phyloP scores from a whole-genome alignment of 257 asterid genomes.

The Marsdenia floribunda region DNA sequence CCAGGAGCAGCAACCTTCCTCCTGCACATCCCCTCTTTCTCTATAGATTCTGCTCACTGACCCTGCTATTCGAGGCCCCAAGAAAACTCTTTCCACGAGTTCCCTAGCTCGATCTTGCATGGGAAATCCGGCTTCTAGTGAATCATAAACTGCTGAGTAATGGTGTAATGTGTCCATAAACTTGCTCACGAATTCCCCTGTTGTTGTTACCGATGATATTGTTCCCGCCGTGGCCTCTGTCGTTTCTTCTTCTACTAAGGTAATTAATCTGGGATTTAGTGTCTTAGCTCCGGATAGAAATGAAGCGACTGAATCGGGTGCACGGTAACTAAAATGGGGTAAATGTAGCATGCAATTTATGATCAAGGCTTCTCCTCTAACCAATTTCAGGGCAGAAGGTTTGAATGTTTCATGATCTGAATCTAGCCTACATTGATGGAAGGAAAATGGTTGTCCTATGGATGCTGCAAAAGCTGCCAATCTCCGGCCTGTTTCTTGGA shows the following conservation, averaged over 20 bases:
- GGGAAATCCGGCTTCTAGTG: constrained; percentile 76
- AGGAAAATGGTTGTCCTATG: constrained; percentile 64
- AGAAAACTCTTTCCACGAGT: constrained; percentile 57
- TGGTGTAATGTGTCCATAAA: constrained; percentile 70
- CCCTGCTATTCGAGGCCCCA: constrained; percentile 57
- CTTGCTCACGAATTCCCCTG: constrained; percentile 44
- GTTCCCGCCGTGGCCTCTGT: no score
- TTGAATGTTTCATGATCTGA: constrained; percentile 46
- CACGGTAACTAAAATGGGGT: constrained; percentile 59
- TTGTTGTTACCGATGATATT: no score
- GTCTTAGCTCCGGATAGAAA: constrained; percentile 52
- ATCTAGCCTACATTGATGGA: constrained; percentile 64
- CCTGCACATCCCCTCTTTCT: constrained; percentile 1
- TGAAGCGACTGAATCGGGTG: constrained; percentile 54
- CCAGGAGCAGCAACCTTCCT: constrained; percentile 44
- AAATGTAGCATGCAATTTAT: constrained; percentile 71
- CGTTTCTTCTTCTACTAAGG: constrained; percentile 66
- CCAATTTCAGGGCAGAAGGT: constrained; percentile 53
- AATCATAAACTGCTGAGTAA: constrained; percentile 59
- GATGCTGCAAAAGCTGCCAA: constrained; percentile 68
- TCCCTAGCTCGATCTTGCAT: constrained; percentile 57
- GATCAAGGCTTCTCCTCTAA: constrained; percentile 59
- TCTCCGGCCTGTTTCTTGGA: constrained; percentile 77
- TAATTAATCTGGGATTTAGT: constrained; percentile 50
- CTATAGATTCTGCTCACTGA: constrained; percentile 49